phyloP scores from a whole-genome alignment of 768 basidiomycete genomes.

The Boletus fagicola region DNA sequence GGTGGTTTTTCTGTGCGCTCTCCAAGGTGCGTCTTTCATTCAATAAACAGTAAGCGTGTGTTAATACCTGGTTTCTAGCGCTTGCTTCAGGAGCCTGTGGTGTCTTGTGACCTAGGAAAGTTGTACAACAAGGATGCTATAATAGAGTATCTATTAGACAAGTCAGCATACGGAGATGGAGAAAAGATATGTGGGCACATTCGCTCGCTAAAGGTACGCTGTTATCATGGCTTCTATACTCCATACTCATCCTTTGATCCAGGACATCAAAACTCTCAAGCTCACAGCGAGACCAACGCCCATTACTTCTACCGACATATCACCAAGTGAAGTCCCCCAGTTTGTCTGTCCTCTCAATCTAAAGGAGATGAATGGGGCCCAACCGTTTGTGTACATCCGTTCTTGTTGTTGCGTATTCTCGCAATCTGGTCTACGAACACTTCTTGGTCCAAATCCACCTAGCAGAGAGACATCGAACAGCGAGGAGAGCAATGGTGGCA shows the following conservation, averaged over 20 bases:
- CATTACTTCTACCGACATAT: constrained; percentile 29
- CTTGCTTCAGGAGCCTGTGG: constrained; percentile 84
- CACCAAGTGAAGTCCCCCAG: constrained; percentile 50
- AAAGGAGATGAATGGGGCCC: constrained; percentile 91
- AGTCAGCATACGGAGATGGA: constrained; percentile 83
- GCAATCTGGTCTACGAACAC: constrained; percentile 73
- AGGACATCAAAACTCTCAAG: constrained; percentile 86
- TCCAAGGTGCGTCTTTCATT: constrained; percentile 67
- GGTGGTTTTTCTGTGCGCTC: constrained; percentile 92
- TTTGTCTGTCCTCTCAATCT: constrained; percentile 91
- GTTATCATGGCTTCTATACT: neutral
- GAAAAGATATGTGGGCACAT: constrained; percentile 92
- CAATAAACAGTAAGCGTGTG: neutral
- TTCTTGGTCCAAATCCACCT: constrained; percentile 31
- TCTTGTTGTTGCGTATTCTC: constrained; percentile 92
- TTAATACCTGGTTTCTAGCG: constrained; percentile 44
- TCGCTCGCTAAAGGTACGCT: constrained; percentile 78
- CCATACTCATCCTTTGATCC: neutral
- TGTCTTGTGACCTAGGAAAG: constrained; percentile 89
- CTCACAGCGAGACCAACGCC: constrained; percentile 73
- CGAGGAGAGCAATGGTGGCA: constrained; percentile 28
- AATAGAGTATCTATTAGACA: constrained; percentile 86
- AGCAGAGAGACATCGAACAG: constrained; percentile 22
- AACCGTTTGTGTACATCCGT: constrained; percentile 85
- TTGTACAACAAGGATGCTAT: constrained; percentile 96